Base-by-base conservation (phyloP, 257 asterid species). In the Sherardia arvensis region DNA sequence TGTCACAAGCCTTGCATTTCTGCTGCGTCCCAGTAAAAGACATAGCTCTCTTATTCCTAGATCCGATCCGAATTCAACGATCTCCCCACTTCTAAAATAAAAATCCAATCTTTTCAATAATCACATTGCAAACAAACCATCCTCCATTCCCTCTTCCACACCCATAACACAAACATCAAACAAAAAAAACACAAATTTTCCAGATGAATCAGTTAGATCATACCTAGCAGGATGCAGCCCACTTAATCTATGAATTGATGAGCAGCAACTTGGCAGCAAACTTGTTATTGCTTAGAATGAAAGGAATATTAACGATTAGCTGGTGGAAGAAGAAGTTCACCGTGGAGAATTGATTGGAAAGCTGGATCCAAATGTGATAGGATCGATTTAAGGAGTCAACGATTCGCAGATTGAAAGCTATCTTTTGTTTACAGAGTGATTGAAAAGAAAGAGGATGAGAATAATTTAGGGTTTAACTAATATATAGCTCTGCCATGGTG, bases 1-100 rank as follows among this genome's bases (percentile, higher is more conserved):
- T 90, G 83, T 82, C 92, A 76, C 95, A 90, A 30, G 95, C 95
- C 90, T 90, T 90, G 87, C 97, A 90, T 82, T 87, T 90, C 80
- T 85, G 93, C 36, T 85, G 95, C 15, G 97, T 90, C 72, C 97
- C 97, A 62, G 65, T 77, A 51, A 90, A 90, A 77, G 97, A 85
- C 97, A 89, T 87, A 9, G 67, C 66, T 73, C 49, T 64, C 9
- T 56, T 45, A n/a, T 26, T 48, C 48, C 65, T 53, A 73, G 81
- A 77, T 77, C 81, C 69, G 77, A 69, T 40, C 32, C 51, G 60
- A 29, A 47, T 57, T 56, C 22, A 57, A 21, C 11, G 21, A 11
- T 14, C 38, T 38, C 28, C 3, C 51, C 45, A 67, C 43, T 22
- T 60, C 21, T 61, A 17, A 23, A 59, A 18, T 28, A 20, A 65